Base-by-base conservation (phyloP, 2,329 filamentous ascomycete species). In the Esteya vermicola region DNA sequence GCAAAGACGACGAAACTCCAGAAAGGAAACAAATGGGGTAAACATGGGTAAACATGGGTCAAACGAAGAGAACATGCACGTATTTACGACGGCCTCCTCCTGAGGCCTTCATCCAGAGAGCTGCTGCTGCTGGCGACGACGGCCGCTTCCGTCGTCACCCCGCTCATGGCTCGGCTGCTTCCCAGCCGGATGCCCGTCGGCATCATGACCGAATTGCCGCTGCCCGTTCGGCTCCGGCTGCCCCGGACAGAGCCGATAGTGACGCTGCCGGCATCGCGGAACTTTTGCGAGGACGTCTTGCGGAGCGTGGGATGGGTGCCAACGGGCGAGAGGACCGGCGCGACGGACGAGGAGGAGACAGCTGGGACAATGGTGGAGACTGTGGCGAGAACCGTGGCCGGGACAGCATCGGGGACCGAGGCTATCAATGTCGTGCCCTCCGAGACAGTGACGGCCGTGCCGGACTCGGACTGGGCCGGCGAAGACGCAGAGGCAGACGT, bases 231-330 rank as follows among this genome's bases (percentile, higher is more conserved):
- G 20, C 42, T 45, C 31, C 44, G 46, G 32, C 53, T 52, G 25
- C 26, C 37, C 6, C 38, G 23, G 14, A 52, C 43, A 6, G 53
- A 51, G 41, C 55, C 56, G 12, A 60, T 44, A 41, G 55, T 57
- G 12, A 60, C 46, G 33, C 47, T 51, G 44, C 53, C 55, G 4
- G 48, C 48, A 27, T 45, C 49, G 40, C 55, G 58, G 16, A 50
- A 47, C 51, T 50, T 27, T 14, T 35, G 38, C 14, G 37, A 22
- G 26, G 37, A 8, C n/a, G 22, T 33, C 21, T 32, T 33, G 28
- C n/a, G 36, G 20, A 28, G 20, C 8, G 14, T 28, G 6, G 26
- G 26, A 2, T 8, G 18, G 4, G 35, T 9, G 25, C 4, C 25
- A 6, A 9, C 33, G 14, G 33, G 4, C 4, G 36, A 31, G 27